Evolutionary conservation across 2,329 filamentous ascomycete species (phyloP).

Genomic region (Neurospora sp.): DNA sequence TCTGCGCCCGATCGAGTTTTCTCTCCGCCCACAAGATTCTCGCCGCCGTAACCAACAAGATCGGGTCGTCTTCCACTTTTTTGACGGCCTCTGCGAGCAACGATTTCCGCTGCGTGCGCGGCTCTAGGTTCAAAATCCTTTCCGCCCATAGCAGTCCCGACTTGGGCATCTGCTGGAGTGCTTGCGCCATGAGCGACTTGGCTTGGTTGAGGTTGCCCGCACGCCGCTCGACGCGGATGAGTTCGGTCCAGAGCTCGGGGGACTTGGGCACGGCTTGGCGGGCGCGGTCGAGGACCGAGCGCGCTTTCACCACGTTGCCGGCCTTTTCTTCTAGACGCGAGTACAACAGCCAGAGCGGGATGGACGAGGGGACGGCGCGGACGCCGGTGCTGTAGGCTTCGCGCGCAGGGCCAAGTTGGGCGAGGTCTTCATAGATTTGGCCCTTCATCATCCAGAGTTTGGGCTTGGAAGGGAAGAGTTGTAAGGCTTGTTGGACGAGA

Average conservation of each 20-base stretch:
- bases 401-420: conserved; percentile 71
- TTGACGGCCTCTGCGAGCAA: conserved; percentile 90
- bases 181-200: conserved; percentile 85
- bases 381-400: conserved; percentile 86
- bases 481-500: conserved; percentile 75
- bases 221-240: conserved; percentile 83
- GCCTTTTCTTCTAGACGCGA: conserved; percentile 77
- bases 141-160: conserved; percentile 87
- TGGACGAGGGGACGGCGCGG: conserved; percentile 72
- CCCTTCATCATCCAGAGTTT: conserved; percentile 99
- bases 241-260: conserved; percentile 80
- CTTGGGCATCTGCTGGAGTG: conserved; percentile 80
- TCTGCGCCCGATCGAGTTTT: conserved; percentile 84
- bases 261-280: conserved; percentile 80
- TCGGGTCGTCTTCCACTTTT: conserved; percentile 86
- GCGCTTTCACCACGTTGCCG: conserved; percentile 80
- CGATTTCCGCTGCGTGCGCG: conserved; percentile 84
- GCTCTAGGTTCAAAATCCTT: conserved; percentile 89
- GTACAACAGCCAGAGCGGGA: conserved; percentile 83
- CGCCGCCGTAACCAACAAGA: conserved; percentile 82
- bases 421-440: conserved; percentile 83
- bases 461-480: conserved; percentile 72
- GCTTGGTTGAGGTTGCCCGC: conserved; percentile 77
- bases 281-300: conserved; percentile 86
- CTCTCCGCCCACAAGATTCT: conserved; percentile 95